Base-by-base conservation (phyloP, 2,329 filamentous ascomycete genomes). In the Fusarium napiforme region DNA sequence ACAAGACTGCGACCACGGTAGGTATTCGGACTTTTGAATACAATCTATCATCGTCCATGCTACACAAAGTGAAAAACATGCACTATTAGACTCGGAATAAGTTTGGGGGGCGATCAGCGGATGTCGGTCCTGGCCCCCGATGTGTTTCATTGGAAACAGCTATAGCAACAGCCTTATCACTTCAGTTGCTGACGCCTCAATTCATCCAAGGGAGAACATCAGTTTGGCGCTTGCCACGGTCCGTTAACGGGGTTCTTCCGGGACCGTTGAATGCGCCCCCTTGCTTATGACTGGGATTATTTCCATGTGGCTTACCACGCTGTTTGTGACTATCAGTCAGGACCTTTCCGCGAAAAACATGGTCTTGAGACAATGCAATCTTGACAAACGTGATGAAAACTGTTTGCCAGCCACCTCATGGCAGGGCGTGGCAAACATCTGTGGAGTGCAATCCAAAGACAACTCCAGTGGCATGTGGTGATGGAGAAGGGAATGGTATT, bases 381-480 rank as follows among this genome's bases (percentile, higher is more conserved):
- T 69, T 50, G 59, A 69, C 58, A 47, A 46, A n/a, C 50, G 42
- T 26, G 47, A 63, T 37, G 37, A 15, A 37, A 23, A 57, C 57
- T 39, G 21, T 34, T 47, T 42, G 56, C 56, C 67, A 64, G 59
- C 71, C 67, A 72, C 71, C 71, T 74, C 71, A 74, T 74, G 71
- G 71, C 56, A 72, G 46, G 67, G 59, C 43, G 52, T 73, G 56
- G 21, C 32, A 67, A 53, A 42, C n/a, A 39, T 32, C 21, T 42
- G 46, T 49, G 58, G 64, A 72, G 68, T 64, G 45, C 55, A 42
- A 42, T 61, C 40, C 60, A 42, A 42, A 60, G 47, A 62, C 43
- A 49, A 61, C 26, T 57, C 21, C 21, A 43, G 37, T 60, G 71
- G 67, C 61, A 74, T 74, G 67, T 74, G 62, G 67, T 67, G 63